Base-by-base conservation (phyloP, 306 rosid genomes). In the Cicer yamashitae region DNA sequence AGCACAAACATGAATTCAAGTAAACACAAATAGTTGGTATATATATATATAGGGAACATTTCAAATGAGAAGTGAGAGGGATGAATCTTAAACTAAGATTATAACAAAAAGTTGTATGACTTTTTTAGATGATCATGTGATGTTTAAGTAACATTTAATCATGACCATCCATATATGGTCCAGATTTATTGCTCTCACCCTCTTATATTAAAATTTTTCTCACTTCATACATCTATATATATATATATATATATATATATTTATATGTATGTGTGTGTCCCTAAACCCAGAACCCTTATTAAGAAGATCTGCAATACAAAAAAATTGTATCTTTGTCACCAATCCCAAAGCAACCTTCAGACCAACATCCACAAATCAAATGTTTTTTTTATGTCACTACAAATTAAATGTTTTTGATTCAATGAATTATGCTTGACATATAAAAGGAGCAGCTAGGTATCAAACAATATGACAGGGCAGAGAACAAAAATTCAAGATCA, bases 401-500 rank as follows among this genome's bases (percentile, higher is more conserved):
- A 59, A 58, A 25, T 14, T 54, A 6, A 11, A 56, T 11, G 18
- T 53, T 66, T 30, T 38, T 10, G 20, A 66, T 30, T 30, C 51
- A 34, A 60, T 14, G 78, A 30, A 74, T 7, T 61, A 25, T 30
- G 40, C 1, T 17, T 12, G 37, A 37, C 3, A 30, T 13, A 66
- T 7, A 76, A 62, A 4, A 53, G 43, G 40, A 9, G 53, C 12
- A 51, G 11, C 59, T n/a, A 57, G 18, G 30, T 9, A 46, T 53
- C 9, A 75, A 7, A 48, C 74, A 76, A 48, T 0, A 71, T 73
- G 20, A 63, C 10, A 54, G 2, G 18, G 52, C 13, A 74, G 46
- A 51, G 62, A 64, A n/a, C 69, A 73, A 6, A 67, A 45, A 40
- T 11, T 45, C 58, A 30, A 64, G n/a, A 60, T 59, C 68, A 72